Evolutionary conservation across 192 early-diverging fungal species (phyloP), one percentile per base, ranked within the genome.

Genomic region (Coemansia nantahalensis): DNA sequence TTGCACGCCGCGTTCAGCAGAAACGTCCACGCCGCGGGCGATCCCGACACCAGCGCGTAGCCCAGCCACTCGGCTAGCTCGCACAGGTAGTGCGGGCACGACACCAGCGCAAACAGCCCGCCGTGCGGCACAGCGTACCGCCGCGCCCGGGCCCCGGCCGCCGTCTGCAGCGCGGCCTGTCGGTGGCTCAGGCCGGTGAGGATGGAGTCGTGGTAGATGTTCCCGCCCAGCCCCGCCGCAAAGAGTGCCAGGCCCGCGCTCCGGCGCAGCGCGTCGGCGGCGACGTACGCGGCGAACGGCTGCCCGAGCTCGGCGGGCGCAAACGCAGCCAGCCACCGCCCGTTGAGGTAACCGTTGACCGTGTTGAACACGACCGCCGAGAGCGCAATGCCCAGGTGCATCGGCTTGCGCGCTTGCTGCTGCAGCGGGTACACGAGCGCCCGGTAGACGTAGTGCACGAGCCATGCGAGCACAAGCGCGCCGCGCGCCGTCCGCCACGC

Each of bases 51-150:
- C 22, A 74, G 15, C 5, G 69, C 69, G 58, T 50, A 74, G 9
- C 77, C 77, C 0, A 39, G 41, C 77, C 77, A 79, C 31, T 79
- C 77, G 11, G 66, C 47, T 8, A 66, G 17, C 35, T 79, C 77
- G 48, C 65, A 65, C n/a, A 79, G 43, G 45, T 56, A 79, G 51
- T 79, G 77, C 26, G 77, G 77, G 28, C 70, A 72, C 30, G 77
- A 74, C 17, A 79, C 65, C 19, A 64, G 14, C 9, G 30, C 24
- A 56, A 74, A 79, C 50, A 65, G 15, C 1, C 70, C 70, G 37
- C 70, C 55, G 6, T 40, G 24, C 2, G 77, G 77, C 3, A 79
- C 37, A 39, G 37, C 24, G 28, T 79, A 79, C 24, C 19, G 39
- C 8, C 3, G 18, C 18, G 13, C 51, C 26, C n/a, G n/a, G n/a